Base-by-base conservation (phyloP, 225 moss, liverwort and hornwort genomes). In the Marchantia paleacea region DNA sequence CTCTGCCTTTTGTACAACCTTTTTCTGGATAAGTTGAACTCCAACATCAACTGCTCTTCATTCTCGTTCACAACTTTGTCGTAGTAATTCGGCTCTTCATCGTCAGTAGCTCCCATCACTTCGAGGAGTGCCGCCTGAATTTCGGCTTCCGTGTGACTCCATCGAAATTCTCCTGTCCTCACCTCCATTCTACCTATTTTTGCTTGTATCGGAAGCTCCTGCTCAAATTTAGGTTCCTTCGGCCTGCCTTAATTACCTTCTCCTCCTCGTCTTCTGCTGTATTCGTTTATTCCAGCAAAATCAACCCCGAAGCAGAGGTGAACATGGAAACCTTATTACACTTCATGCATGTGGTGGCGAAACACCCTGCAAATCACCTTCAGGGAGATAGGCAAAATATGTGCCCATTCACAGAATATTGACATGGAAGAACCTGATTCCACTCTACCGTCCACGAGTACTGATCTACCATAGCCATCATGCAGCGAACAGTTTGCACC, bases 81-180 rank as follows among this genome's bases (percentile, higher is more conserved):
- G 2, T 60, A 58, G 12, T 58, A 60, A 20, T 69, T 24, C 19
- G 29, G 74, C 57, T 51, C 71, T 22, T 80, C 82, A n/a, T 71
- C 53, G 4, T 63, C 47, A 19, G 1, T 7, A 6, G 0, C 7
- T 25, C 31, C 60, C n/a, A 24, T 10, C 29, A 73, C 67, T 52
- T 79, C 29, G 22, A 70, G 10, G 6, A 57, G 7, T 16, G 61
- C 61, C 0, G 15, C 24, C 47, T 13, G 4, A 77, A 62, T 7
- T 10, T 70, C 65, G 0, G 10, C 11, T 10, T 75, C 54, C 12
- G 15, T 75, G 29, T 29, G 55, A 75, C 75, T 55, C 47, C 47
- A 71, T 49, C 22, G 16, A 25, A 73, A 73, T n/a, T 22, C 52
- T 25, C 52, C 52, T 73, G 52, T 10, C 19, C 72, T 52, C 51